These are phyloP conservation scores for Chlamydomonas eustigma DNA, from an alignment of 139 green algal genomes.

Conservation along the genomic window DNA sequence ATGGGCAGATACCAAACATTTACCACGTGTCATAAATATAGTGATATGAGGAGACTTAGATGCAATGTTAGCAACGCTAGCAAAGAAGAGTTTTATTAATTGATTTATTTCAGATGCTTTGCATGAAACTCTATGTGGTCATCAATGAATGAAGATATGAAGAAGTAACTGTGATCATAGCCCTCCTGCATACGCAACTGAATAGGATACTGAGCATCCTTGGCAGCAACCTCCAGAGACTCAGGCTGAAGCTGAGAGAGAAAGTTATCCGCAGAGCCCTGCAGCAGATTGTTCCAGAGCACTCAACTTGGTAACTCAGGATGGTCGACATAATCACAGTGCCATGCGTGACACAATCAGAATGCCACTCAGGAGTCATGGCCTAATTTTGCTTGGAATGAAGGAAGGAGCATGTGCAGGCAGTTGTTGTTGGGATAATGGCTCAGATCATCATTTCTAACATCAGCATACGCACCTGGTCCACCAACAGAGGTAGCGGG, in stretches of 20 bases:
- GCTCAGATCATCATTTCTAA: too few relatives aligned
- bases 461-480: conserved; percentile 27
- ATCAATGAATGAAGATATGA: conserved; percentile 89
- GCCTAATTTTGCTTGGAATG: too few relatives aligned
- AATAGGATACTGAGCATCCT: conserved; percentile 42
- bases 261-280: conserved; percentile 78
- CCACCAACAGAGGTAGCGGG: conserved; percentile 46
- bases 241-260: conserved; percentile 79
- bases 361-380: not conserved
- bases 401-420: too few relatives aligned
- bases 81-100: not conserved
- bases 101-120: not conserved
- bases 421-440: not conserved
- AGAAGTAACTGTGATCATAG: conserved; percentile 96
- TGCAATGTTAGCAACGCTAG: too few relatives aligned
- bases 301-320: not conserved
- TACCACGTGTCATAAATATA: too few relatives aligned
- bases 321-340: not conserved
- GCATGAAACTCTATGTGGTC: conserved; percentile 90
- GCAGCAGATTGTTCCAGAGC: not conserved
- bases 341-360: too few relatives aligned
- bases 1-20: too few relatives aligned
- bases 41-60: too few relatives aligned
- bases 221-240: conserved; percentile 63
- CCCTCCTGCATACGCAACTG: conserved; percentile 75